phyloP scores from a whole-genome alignment of 2,329 filamentous ascomycete species.

The Aaosphaeria arxii region DNA sequence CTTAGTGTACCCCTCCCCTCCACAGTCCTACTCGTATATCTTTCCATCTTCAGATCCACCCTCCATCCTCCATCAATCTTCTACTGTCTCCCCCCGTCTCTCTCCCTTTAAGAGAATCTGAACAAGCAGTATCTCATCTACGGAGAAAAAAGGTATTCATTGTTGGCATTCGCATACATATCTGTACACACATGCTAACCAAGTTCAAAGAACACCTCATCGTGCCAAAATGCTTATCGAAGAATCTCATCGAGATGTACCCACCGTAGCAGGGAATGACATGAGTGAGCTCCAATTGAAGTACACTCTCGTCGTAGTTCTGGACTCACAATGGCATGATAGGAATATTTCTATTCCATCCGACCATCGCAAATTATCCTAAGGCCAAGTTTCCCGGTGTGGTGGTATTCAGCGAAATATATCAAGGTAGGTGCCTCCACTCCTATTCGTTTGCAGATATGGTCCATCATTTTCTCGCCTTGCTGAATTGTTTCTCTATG shows the following conservation, averaged over 20 bases:
- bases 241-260: conserved; percentile 58
- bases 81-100: no score
- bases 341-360: conserved; percentile 91
- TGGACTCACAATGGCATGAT: conserved; percentile 5
- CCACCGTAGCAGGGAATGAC: conserved; percentile 57
- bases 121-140: no score
- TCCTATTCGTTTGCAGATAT: not conserved
- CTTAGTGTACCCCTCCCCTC: no score
- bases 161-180: no score
- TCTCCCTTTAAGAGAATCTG: no score
- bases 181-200: no score
- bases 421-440: conserved; percentile 65
- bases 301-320: not conserved
- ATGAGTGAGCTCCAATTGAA: conserved; percentile 46
- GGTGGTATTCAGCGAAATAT: conserved; percentile 89
- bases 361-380: conserved; percentile 78
- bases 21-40: no score
- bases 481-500: not conserved
- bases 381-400: conserved; percentile 88
- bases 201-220: no score
- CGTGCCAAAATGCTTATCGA: conserved; percentile 52
- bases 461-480: not conserved
- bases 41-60: no score
- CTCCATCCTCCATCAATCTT: no score
- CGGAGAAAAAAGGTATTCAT: no score